Evolutionary conservation across 441 rosid genomes (phyloP), one percentile per base, ranked within the genome.

Genomic region (Populus hybrid): DNA sequence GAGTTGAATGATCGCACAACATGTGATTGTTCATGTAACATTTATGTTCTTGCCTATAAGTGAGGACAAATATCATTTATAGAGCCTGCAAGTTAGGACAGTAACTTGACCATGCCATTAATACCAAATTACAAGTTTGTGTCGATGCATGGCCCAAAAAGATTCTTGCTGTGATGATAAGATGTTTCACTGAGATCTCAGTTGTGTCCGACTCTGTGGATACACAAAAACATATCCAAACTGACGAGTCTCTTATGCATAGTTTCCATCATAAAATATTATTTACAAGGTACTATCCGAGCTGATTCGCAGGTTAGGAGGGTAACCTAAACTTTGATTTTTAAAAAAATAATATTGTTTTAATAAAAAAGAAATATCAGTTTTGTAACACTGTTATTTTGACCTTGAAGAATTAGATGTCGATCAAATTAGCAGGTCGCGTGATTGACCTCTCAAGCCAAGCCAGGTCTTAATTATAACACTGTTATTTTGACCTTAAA

Each of bases 141-240:
- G 12, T 71, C 11, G 23, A 53, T 67, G 77, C 26, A 72, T 77
- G 80, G 73, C 76, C 80, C 81, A 73, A 53, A 71, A 78, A 78
- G 81, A 78, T 72, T 78, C 81, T 78, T 73, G 50, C 56, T 21
- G 67, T 26, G 67, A 18, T 71, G 80, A 78, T 56, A 53, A 29
- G 76, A 78, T 78, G 76, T 78, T 56, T 78, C 81, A 67, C 73
- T 73, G 77, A 68, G 28, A 35, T 68, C 8, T 40, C 61, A 7
- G 73, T 69, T 68, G 33, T 76, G 56, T 68, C 56, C 56, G 56
- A 1, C 56, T 50, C 45, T 38, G 45, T 38, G 45, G 56, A 50
- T 50, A 50, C 56, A 50, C 56, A 50, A 38, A 5, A 50, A 16
- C 56, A 50, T 50, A 16, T 50, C 18, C 56, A 50, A 4, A 50